Conservation (phyloP, 257 asterid genomes). For the Nicotiana otophora region DNA sequence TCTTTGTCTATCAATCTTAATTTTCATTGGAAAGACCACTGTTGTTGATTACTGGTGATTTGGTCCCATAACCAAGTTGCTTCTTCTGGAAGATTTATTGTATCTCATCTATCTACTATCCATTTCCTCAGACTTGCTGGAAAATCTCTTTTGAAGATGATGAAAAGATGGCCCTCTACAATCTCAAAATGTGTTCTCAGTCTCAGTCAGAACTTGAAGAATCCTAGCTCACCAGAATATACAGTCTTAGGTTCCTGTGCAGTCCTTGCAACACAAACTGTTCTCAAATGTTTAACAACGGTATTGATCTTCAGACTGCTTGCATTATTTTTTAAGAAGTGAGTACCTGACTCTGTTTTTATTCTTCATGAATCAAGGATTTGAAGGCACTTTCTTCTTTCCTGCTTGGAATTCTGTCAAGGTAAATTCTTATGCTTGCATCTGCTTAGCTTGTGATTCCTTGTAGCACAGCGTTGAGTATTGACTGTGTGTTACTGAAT, state of each 20-base stretch:
- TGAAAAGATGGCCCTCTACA: constrained; percentile 97
- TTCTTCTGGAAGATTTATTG: constrained; percentile 10
- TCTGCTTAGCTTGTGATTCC: constrained; percentile 16
- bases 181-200: constrained; percentile 70
- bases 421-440: constrained; percentile 39
- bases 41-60: neutral
- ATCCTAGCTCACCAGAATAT: constrained; percentile 70
- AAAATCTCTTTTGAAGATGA: constrained; percentile 71
- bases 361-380: constrained; percentile 53
- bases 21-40: neutral
- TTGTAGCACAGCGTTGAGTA: neutral
- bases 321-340: constrained; percentile 13
- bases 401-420: constrained; percentile 84
- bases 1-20: constrained; percentile 4
- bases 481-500: constrained; percentile 14
- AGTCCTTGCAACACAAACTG: constrained; percentile 81
- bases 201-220: constrained; percentile 63
- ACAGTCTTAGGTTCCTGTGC: constrained; percentile 96
- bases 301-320: constrained; percentile 28
- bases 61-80: constrained; percentile 6
- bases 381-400: constrained; percentile 79
- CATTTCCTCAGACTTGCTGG: constrained; percentile 68
- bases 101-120: constrained; percentile 12
- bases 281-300: constrained; percentile 85
- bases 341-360: constrained; percentile 25